A percentile compares a stretch with the other conserved stretches of the same genome.
These are phyloP conservation scores for Coemansia sp. DNA, from an alignment of 192 early-diverging fungal genomes.

Conservation along the genomic window DNA sequence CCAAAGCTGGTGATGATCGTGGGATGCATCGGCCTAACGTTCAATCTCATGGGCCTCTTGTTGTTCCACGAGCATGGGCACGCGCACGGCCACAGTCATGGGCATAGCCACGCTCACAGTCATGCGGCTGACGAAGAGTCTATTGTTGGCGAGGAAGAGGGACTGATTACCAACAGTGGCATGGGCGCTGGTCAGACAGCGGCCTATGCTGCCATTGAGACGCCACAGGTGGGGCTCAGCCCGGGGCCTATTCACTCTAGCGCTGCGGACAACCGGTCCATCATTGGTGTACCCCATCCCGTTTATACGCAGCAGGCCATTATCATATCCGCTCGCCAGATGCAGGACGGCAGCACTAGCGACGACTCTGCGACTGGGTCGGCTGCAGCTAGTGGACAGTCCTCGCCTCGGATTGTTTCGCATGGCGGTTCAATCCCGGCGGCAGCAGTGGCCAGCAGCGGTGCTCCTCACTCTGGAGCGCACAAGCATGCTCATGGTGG, in stretches of 20 bases:
- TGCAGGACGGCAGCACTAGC: constrained; percentile 19
- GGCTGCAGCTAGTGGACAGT: constrained; percentile 15
- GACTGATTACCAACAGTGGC: constrained; percentile 20
- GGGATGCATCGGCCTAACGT: constrained; percentile 72
- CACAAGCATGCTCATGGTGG: constrained; percentile 1
- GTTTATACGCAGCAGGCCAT: constrained; percentile 59
- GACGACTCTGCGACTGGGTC: constrained; percentile 15
- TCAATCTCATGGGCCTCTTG: constrained; percentile 80
- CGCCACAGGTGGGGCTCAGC: not conserved
- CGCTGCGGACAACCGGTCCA: constrained; percentile 47
- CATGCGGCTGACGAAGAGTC: constrained; percentile 41
- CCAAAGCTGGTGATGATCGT: constrained; percentile 77
- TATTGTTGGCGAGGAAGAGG: constrained; percentile 35
- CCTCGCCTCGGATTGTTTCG: constrained; percentile 20
- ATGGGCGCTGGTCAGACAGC: not conserved
- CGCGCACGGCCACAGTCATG: constrained; percentile 60
- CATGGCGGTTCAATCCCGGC: not conserved
- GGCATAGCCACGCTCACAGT: constrained; percentile 29
- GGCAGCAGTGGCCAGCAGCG: constrained; percentile 16
- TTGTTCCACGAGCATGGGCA: constrained; percentile 80
- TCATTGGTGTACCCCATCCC: constrained; percentile 58
- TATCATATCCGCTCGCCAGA: constrained; percentile 50
- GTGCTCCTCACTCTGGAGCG: constrained; percentile 4
- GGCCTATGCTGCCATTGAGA: constrained; percentile 30
- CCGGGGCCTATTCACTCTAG: constrained; percentile 25